These are phyloP conservation scores for Xylariales sp. DNA, from an alignment of 2,329 filamentous ascomycete genomes.

Conservation along the genomic window DNA sequence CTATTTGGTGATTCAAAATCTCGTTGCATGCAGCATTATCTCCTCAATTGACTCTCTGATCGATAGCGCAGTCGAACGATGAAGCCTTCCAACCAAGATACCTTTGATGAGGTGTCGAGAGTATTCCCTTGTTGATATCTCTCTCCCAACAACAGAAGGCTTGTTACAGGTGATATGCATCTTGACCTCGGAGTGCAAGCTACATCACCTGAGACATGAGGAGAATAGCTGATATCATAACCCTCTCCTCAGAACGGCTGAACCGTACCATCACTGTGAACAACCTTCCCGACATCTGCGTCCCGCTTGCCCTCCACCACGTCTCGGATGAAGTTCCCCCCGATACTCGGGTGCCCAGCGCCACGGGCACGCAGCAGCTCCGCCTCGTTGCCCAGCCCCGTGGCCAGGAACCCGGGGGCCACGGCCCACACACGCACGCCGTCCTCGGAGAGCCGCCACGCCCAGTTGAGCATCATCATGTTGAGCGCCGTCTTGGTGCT, in stretches of 20 bases:
- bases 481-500: constrained; percentile 38
- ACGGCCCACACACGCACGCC: constrained; percentile 39
- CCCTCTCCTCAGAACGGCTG: constrained; percentile 1
- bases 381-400: constrained; percentile 25
- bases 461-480: constrained; percentile 43
- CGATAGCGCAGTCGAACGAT: too few relatives aligned
- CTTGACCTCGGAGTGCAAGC: too few relatives aligned
- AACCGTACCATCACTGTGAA: constrained; percentile 4
- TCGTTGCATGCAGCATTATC: too few relatives aligned
- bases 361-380: constrained; percentile 19
- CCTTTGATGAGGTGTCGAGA: too few relatives aligned
- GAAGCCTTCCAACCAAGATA: too few relatives aligned
- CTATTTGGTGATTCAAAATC: too few relatives aligned
- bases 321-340: constrained; percentile 31
- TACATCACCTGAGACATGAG: too few relatives aligned
- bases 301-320: constrained; percentile 37
- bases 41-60: too few relatives aligned
- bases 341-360: constrained; percentile 27
- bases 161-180: too few relatives aligned
- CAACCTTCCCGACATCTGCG: constrained; percentile 30
- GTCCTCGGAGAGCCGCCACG: constrained; percentile 36
- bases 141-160: too few relatives aligned
- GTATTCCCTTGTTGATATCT: too few relatives aligned
- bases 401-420: constrained; percentile 36
- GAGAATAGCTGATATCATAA: too few relatives aligned